Base-by-base conservation (phyloP, 2,329 filamentous ascomycete genomes). In the Colletotrichum ledebouriae region DNA sequence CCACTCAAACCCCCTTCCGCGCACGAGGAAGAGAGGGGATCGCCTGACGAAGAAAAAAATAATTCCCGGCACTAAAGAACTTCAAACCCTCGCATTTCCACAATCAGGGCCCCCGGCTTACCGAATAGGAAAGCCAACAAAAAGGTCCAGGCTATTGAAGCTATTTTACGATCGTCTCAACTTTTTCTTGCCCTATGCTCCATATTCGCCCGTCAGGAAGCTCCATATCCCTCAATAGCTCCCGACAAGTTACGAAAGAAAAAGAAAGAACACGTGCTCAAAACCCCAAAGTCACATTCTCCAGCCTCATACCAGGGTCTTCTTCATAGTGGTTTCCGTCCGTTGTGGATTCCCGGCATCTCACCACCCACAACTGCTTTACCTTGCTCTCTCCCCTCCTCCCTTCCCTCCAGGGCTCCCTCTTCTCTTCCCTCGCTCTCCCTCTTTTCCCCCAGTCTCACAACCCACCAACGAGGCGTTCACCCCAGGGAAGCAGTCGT, bases 11-110 rank as follows among this genome's bases (percentile, higher is more conserved):
- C 55, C 29, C 29, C 29, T 7, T 29, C 29, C 29, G 29, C 29
- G 29, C 29, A 29, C 29, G 29, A 29, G 29, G 29, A 29, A 6
- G 7, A 29, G 60, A 46, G 29, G 41, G 29, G 10, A 2, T 3
- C 29, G 29, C 29, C 9, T 29, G 29, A 29, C 29, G 29, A 29
- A 29, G 29, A 29, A 7, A 29, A 55, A 55, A 22, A 17, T 39
- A 57, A 57, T 42, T 22, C 50, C 63, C 59, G 53, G 57, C 57
- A 63, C 61, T 63, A 52, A 42, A 25, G 29, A 57, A 42, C 42
- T 61, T 57, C 50, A 47, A 44, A 41, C 29, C 41, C 42, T 55
- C 42, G 58, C 53, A 39, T 44, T 50, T 37, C 13, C 52, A 56
- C 15, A 20, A 53, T 34, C 25, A 41, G 42, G 6, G 29, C 29